A percentile compares a stretch with the other conserved stretches of the same genome.
Evolutionary conservation across 1,284 basidiomycete species (phyloP).

Genomic region (Grifola frondosa): DNA sequence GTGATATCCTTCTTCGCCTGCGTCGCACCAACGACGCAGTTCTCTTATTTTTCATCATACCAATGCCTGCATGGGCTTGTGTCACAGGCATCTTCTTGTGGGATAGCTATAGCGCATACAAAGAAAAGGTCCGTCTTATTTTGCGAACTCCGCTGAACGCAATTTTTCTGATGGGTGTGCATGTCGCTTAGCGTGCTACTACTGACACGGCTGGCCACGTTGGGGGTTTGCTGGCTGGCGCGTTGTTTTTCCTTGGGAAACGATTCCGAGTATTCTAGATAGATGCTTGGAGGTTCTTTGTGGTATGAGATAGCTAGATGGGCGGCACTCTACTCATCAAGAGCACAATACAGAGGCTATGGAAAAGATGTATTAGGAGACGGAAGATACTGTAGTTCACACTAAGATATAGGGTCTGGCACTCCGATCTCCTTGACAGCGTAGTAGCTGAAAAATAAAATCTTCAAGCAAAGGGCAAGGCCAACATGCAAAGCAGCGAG

Average conservation of each 20-base stretch:
- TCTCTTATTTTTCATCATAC: conserved; percentile 82
- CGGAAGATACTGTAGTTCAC: too few species aligned
- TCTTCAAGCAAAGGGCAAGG: conserved; percentile 80
- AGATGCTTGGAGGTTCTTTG: neutral
- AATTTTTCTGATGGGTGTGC: conserved; percentile 5
- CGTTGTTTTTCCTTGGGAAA: conserved; percentile 49
- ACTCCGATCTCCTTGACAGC: conserved; percentile 54
- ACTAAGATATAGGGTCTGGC: conserved; percentile 31
- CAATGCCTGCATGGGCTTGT: conserved; percentile 80
- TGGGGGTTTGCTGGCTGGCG: conserved; percentile 73
- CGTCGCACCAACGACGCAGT: conserved; percentile 63
- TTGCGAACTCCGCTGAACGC: conserved; percentile 22
- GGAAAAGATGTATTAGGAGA: too few species aligned
- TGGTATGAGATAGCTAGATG: neutral
- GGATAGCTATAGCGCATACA: conserved; percentile 53
- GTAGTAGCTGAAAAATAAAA: conserved; percentile 87
- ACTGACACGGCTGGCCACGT: conserved; percentile 79
- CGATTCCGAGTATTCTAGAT: conserved; percentile 23
- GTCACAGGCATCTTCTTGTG: conserved; percentile 76
- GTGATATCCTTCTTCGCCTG: conserved; percentile 73
- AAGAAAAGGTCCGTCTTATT: conserved; percentile 39
- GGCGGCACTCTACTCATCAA: too few species aligned
- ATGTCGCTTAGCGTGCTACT: conserved; percentile 36
- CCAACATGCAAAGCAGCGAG: conserved; percentile 71
- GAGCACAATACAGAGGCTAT: too few species aligned